Evolutionary conservation across 305 asterid species (phyloP).

Genomic region (Fraxinus baroniana): DNA sequence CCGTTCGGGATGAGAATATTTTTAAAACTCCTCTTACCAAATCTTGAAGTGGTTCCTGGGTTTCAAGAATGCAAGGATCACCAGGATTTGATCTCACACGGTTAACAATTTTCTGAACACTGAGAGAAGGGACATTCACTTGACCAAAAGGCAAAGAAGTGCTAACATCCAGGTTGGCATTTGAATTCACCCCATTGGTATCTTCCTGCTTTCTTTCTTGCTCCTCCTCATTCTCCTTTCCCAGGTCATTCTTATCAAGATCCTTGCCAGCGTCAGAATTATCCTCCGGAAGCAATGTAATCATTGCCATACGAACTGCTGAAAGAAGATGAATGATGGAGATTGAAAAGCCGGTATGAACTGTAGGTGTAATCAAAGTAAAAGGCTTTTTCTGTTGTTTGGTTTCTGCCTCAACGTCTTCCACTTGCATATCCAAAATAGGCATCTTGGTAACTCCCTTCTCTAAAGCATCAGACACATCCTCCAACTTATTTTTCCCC

Average conservation of each 20-base stretch:
- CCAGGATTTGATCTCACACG: constrained; percentile 89
- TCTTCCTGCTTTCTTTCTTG: constrained; percentile 47
- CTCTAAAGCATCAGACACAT: constrained; percentile 41
- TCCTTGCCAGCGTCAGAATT: constrained; percentile 46
- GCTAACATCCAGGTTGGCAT: constrained; percentile 39
- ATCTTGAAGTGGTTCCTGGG: constrained; percentile 98
- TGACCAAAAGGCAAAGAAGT: constrained; percentile 45
- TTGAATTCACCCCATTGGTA: constrained; percentile 32
- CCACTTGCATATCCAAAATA: constrained; percentile 42
- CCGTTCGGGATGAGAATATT: constrained; percentile 83
- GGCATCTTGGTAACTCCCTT: constrained; percentile 58
- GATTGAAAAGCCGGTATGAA: constrained; percentile 86
- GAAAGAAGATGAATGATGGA: constrained; percentile 95
- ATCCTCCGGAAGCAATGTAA: constrained; percentile 73
- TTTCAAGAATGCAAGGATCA: constrained; percentile 91
- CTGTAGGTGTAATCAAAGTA: constrained; percentile 78
- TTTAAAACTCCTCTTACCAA: constrained; percentile 91
- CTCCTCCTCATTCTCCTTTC: constrained; percentile 45
- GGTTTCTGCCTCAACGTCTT: constrained; percentile 54
- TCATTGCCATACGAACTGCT: constrained; percentile 87
- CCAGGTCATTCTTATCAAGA: constrained; percentile 47
- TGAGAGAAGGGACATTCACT: constrained; percentile 58
- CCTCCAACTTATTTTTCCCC: constrained; percentile 62
- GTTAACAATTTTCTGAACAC: constrained; percentile 77
- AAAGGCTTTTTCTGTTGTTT: constrained; percentile 75